These are phyloP conservation scores for Pisolithus orientalis DNA, from an alignment of 768 basidiomycete genomes.

Conservation along the genomic window DNA sequence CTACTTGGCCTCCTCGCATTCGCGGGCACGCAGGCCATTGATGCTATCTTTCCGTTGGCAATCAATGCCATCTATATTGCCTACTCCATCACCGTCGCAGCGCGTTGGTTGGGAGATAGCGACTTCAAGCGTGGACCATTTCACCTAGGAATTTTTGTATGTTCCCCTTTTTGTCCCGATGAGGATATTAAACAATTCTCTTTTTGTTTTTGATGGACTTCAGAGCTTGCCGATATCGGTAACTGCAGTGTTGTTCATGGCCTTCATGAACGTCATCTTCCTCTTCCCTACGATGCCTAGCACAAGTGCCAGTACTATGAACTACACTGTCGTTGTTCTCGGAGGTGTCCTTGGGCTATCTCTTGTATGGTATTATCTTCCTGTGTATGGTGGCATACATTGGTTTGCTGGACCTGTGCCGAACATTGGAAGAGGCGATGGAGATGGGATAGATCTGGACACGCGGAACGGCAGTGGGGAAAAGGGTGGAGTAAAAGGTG, in stretches of 20 bases:
- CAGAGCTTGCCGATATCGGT: constrained; percentile 20
- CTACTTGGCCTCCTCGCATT: constrained; percentile 28
- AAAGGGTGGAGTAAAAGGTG: not conserved
- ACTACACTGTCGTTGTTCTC: constrained; percentile 22
- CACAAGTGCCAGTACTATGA: constrained; percentile 24
- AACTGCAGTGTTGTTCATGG: constrained; percentile 25
- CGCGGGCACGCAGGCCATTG: constrained; percentile 25
- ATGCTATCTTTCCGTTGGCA: constrained; percentile 15
- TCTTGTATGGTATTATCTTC: constrained; percentile 19
- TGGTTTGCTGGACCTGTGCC: constrained; percentile 32
- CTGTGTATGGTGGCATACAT: constrained; percentile 23
- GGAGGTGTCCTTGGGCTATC: constrained; percentile 26
- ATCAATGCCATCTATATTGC: constrained; percentile 32
- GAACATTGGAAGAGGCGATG: constrained; percentile 15
- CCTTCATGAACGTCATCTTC: constrained; percentile 29
- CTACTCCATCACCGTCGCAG: constrained; percentile 32
- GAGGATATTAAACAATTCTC: not conserved
- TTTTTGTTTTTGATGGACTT: constrained; percentile 10
- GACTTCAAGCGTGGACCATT: constrained; percentile 31
- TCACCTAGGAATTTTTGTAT: constrained; percentile 15
- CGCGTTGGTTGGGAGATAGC: constrained; percentile 29
- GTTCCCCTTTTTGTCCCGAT: not conserved
- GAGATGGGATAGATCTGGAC: not conserved
- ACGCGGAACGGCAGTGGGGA: not conserved
- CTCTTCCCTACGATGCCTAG: constrained; percentile 27